phyloP scores from a whole-genome alignment of 495 filamentous ascomycete species.

The Podospora pseudoanserina region DNA sequence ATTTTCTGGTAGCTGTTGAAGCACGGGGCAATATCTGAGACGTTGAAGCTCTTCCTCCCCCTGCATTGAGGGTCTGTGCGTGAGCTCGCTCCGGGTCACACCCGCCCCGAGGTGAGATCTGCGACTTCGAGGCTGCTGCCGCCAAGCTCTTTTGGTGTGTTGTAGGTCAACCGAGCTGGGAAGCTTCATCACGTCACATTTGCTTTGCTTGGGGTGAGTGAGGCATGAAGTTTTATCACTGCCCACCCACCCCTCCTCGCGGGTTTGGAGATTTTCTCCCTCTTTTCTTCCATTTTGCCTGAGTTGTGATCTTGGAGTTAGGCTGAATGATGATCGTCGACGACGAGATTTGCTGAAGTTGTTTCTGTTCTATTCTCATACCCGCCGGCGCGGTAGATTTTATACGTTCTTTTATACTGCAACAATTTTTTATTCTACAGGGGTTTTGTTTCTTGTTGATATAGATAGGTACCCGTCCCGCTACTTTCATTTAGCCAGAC shows the following conservation, averaged over 20 bases:
- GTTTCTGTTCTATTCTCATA: slow-evolving; percentile 23
- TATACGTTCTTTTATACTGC: background rate
- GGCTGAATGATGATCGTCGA: slow-evolving; percentile 34
- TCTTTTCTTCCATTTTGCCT: slow-evolving; percentile 27
- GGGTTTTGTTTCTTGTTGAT: background rate
- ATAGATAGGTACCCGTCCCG: background rate
- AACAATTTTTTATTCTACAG: background rate
- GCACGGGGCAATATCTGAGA: background rate
- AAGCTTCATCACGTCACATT: background rate
- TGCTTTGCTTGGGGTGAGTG: background rate
- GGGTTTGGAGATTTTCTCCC: slow-evolving; percentile 5
- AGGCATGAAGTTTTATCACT: slow-evolving; percentile 8
- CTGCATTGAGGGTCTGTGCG: slow-evolving; percentile 2
- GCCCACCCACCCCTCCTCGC: slow-evolving; percentile 5
- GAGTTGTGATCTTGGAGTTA: slow-evolving; percentile 11
- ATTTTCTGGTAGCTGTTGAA: background rate
- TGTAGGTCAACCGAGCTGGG: background rate
- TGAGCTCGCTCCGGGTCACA: slow-evolving; percentile 8
- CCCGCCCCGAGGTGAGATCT: slow-evolving; percentile 15
- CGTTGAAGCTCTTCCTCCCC: background rate
- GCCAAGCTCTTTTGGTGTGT: background rate
- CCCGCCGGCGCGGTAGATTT: slow-evolving; percentile 31
- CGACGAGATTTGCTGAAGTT: slow-evolving; percentile 8
- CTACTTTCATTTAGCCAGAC: slow-evolving; percentile 17
- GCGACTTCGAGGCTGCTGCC: slow-evolving; percentile 1